These are phyloP conservation scores for Pleodorina starrii DNA, from an alignment of 139 green algal genomes.

Conservation along the genomic window DNA sequence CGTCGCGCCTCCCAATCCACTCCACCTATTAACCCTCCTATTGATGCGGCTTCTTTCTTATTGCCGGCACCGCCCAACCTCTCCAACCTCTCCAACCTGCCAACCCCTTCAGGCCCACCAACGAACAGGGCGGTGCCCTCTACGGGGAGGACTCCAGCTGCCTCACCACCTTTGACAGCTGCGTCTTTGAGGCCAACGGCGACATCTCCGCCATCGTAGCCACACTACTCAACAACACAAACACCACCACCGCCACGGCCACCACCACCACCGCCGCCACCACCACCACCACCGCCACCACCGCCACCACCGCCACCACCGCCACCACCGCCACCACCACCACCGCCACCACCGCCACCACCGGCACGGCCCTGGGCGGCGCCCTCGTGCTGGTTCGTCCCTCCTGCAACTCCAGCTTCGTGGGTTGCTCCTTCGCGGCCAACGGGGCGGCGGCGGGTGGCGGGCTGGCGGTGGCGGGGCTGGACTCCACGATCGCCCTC, in stretches of 20 bases:
- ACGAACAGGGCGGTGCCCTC: not conserved
- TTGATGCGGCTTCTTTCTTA: no score
- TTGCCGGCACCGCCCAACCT: no score
- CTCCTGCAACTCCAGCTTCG: not conserved
- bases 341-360: not conserved
- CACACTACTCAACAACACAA: no score
- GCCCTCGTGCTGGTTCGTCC: not conserved
- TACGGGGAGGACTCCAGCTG: not conserved
- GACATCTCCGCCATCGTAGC: not conserved
- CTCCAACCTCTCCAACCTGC: no score
- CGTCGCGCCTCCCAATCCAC: no score
- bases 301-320: not conserved
- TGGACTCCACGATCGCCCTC: not conserved
- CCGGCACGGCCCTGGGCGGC: not conserved
- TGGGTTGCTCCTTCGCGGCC: not conserved
- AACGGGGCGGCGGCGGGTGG: constrained; percentile 1
- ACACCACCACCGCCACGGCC: not conserved
- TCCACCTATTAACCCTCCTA: no score
- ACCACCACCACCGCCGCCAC: not conserved
- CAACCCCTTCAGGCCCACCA: not conserved
- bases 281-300: not conserved
- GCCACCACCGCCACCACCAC: not conserved
- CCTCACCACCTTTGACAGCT: not conserved
- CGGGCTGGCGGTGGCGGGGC: not conserved
- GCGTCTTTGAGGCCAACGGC: constrained; percentile 20